Percentiles rank a stretch among this genome's conserved stretches.
Conservation (phyloP, 2,329 filamentous ascomycete species). For the Penicillium sumatraense region DNA sequence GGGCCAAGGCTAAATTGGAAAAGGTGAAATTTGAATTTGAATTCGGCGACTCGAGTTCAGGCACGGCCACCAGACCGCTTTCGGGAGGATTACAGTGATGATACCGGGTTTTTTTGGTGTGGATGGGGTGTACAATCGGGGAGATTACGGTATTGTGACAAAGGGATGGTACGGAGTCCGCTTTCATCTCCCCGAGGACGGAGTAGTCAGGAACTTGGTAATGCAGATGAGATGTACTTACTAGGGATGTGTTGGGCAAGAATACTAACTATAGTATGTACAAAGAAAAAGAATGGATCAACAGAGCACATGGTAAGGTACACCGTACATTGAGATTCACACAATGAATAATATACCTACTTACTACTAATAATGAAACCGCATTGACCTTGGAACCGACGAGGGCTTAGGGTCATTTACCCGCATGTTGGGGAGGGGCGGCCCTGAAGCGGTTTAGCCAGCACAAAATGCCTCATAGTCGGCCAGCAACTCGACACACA, state of each 20-base stretch:
- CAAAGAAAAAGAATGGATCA: background rate
- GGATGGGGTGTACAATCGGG: background rate
- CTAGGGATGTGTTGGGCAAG: background rate
- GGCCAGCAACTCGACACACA: slow-evolving; percentile 19
- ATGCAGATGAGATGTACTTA: background rate
- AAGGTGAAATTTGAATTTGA: background rate
- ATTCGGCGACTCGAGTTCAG: slow-evolving; percentile 10
- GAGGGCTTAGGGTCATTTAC: background rate
- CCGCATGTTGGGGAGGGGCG: slow-evolving; percentile 1
- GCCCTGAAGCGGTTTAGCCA: slow-evolving; percentile 21
- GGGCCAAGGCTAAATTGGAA: background rate
- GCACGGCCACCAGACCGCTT: slow-evolving; percentile 16
- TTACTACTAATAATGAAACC: background rate
- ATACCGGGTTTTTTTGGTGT: slow-evolving; percentile 15
- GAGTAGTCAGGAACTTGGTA: too few relatives aligned
- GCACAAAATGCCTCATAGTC: slow-evolving; percentile 31
- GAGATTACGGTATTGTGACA: slow-evolving; percentile 15
- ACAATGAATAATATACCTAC: background rate
- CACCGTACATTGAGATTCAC: too few relatives aligned
- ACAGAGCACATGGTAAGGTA: too few relatives aligned
- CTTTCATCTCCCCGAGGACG: background rate
- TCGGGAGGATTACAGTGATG: slow-evolving; percentile 4
- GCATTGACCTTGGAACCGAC: background rate
- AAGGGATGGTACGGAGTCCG: background rate
- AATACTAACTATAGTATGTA: background rate